These are phyloP conservation scores for Cucumis cinereus DNA, from an alignment of 306 rosid species.

Conservation along the genomic window DNA sequence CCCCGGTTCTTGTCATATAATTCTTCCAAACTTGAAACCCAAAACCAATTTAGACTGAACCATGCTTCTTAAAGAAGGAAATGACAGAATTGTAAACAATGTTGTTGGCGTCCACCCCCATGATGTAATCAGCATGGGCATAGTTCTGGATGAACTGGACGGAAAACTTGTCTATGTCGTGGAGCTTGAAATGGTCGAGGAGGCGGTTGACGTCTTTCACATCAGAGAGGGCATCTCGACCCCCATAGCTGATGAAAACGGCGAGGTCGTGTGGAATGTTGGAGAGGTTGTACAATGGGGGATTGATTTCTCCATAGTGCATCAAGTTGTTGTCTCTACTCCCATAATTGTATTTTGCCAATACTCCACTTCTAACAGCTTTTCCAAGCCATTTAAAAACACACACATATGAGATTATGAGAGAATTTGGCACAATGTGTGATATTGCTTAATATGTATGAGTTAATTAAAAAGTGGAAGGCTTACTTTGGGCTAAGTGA, in stretches of 20 bases:
- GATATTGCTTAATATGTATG: too few species aligned
- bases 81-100: conserved; percentile 36
- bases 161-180: conserved; percentile 46
- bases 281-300: conserved; percentile 73
- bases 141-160: conserved; percentile 48
- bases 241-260: conserved; percentile 78
- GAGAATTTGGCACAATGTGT: too few species aligned
- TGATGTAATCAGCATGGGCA: conserved; percentile 62
- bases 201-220: conserved; percentile 36
- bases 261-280: conserved; percentile 66
- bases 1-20: background rate
- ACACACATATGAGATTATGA: background rate
- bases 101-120: conserved; percentile 71
- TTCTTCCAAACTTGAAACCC: conserved; percentile 1
- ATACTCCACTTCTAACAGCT: conserved; percentile 43
- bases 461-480: background rate
- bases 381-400: conserved; percentile 14
- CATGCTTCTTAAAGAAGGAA: conserved; percentile 44
- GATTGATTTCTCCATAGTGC: conserved; percentile 46
- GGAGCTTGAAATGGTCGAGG: conserved; percentile 47
- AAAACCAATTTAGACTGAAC: background rate
- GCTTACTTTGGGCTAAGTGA: conserved; percentile 74
- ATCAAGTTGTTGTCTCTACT: conserved; percentile 24
- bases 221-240: conserved; percentile 68
- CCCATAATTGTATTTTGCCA: conserved; percentile 51